These are phyloP conservation scores for Serendipita indica DNA, from an alignment of 768 basidiomycete species.

Conservation along the genomic window DNA sequence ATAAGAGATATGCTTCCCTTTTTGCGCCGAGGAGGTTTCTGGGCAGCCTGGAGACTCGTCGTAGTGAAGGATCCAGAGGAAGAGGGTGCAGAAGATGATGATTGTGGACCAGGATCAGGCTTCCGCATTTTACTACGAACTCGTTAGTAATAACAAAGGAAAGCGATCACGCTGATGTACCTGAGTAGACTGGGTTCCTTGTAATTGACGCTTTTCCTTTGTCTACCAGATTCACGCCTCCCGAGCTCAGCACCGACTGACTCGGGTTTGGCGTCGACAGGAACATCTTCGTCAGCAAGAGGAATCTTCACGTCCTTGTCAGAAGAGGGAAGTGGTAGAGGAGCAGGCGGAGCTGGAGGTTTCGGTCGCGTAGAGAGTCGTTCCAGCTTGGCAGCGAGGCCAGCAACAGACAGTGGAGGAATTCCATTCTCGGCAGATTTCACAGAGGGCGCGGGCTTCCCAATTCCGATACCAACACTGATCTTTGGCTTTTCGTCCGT, in stretches of 20 bases:
- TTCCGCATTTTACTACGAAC: conserved; percentile 82
- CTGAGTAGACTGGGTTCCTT: conserved; percentile 81
- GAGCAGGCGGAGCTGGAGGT: conserved; percentile 36
- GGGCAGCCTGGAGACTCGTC: background rate
- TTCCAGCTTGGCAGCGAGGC: conserved; percentile 5
- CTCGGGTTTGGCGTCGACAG: conserved; percentile 28
- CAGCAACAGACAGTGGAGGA: background rate
- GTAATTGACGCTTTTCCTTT: conserved; percentile 72
- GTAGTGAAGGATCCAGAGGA: background rate
- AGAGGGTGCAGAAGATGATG: background rate
- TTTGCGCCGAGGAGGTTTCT: background rate
- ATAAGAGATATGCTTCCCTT: conserved; percentile 2
- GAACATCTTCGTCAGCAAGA: background rate
- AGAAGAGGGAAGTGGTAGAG: conserved; percentile 22
- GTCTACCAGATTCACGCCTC: conserved; percentile 12
- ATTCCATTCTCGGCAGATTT: background rate
- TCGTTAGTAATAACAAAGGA: too few relatives aligned
- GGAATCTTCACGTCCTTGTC: conserved; percentile 3
- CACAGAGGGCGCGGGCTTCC: background rate
- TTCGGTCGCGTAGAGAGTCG: conserved; percentile 30
- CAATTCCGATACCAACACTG: background rate
- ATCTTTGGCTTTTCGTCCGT: background rate
- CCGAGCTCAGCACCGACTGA: conserved; percentile 17
- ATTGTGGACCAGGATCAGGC: conserved; percentile 33
- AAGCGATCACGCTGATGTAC: conserved; percentile 31